Evolutionary conservation across 805 yeast genomes (phyloP).

Genomic region (Ogataea polymorpha): DNA sequence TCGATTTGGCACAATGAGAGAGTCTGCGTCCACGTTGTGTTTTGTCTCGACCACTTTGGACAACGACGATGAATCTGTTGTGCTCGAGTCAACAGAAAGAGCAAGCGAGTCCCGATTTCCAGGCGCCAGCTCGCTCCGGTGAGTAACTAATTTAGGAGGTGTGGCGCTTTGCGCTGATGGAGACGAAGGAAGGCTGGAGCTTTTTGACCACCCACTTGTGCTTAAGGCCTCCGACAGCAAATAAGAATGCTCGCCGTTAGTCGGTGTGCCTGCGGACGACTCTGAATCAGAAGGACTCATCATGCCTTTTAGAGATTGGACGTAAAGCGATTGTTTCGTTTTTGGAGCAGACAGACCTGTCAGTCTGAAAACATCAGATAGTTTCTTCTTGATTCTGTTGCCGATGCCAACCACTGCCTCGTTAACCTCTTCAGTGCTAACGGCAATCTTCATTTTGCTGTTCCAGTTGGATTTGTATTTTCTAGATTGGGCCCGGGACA

Average conservation of each 20-base stretch:
- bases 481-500: constrained; percentile 26
- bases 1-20: constrained; percentile 14
- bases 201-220: constrained; percentile 3
- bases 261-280: constrained; percentile 9
- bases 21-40: constrained; percentile 20
- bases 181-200: constrained; percentile 1
- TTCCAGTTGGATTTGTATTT: constrained; percentile 31
- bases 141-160: constrained; percentile 1
- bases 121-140: constrained; percentile 1
- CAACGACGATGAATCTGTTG: constrained; percentile 33
- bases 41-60: constrained; percentile 20
- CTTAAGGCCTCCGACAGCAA: constrained; percentile 15
- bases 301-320: constrained; percentile 17
- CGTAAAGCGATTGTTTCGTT: constrained; percentile 15
- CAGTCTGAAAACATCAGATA: constrained; percentile 39
- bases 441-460: constrained; percentile 45
- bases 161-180: neutral
- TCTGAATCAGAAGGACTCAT: constrained; percentile 16
- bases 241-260: constrained; percentile 12
- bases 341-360: constrained; percentile 18
- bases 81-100: constrained; percentile 26
- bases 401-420: constrained; percentile 85
- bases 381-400: constrained; percentile 51
- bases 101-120: constrained; percentile 18
- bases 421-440: constrained; percentile 64